These are phyloP conservation scores for Cryphonectria parasitica DNA, from an alignment of 2,329 filamentous ascomycete genomes.

Conservation along the genomic window DNA sequence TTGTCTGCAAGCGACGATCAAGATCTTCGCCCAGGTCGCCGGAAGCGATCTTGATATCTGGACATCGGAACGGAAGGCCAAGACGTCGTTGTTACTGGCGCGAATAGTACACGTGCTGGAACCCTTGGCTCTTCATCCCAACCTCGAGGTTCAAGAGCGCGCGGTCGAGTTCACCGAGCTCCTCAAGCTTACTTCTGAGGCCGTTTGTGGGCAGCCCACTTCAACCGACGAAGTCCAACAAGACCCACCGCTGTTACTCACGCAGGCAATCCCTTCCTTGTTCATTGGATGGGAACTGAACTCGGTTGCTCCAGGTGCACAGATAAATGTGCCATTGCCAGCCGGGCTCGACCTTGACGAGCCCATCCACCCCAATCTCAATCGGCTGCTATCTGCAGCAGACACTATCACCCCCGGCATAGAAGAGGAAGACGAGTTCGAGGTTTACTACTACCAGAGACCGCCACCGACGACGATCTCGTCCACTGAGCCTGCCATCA, in stretches of 20 bases:
- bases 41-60: slow-evolving; percentile 68
- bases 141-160: slow-evolving; percentile 91
- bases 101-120: slow-evolving; percentile 84
- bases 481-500: slow-evolving; percentile 59
- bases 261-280: slow-evolving; percentile 85
- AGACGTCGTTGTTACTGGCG: slow-evolving; percentile 76
- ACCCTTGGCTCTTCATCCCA: slow-evolving; percentile 77
- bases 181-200: slow-evolving; percentile 84
- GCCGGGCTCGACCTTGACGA: slow-evolving; percentile 76
- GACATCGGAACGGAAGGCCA: slow-evolving; percentile 74
- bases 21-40: slow-evolving; percentile 77
- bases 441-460: slow-evolving; percentile 65
- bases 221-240: slow-evolving; percentile 57
- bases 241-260: slow-evolving; percentile 81
- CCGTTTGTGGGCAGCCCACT: slow-evolving; percentile 68
- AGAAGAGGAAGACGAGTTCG: slow-evolving; percentile 68
- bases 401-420: slow-evolving; percentile 53
- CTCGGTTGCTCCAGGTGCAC: slow-evolving; percentile 81
- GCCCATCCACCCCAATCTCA: slow-evolving; percentile 78
- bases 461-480: slow-evolving; percentile 55
- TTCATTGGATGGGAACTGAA: slow-evolving; percentile 89
- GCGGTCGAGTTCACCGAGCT: slow-evolving; percentile 92
- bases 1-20: slow-evolving; percentile 82
- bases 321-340: slow-evolving; percentile 83
- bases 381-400: slow-evolving; percentile 65